These are phyloP conservation scores for Eutrema salsugineum DNA, from an alignment of 441 rosid genomes.

Conservation along the genomic window DNA sequence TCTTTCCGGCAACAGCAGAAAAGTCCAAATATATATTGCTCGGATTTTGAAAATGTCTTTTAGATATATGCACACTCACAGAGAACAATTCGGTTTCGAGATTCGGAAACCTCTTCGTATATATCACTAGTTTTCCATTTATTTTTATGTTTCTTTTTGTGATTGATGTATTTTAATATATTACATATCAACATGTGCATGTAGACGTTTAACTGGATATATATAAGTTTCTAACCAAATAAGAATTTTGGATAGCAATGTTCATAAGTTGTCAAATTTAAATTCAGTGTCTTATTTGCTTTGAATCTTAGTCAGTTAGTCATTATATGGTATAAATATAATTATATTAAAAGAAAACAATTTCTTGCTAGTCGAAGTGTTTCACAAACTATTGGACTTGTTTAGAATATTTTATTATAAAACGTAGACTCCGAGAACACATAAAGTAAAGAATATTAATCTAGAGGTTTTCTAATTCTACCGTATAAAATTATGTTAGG, in stretches of 20 bases:
- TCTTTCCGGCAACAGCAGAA: slow-evolving; percentile 21
- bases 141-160: neutral
- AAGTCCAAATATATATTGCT: slow-evolving; percentile 13
- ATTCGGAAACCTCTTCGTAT: neutral
- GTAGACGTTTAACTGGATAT: neutral
- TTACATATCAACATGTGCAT: neutral
- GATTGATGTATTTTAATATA: neutral
- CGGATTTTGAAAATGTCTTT: slow-evolving; percentile 25
- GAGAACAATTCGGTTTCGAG: slow-evolving; percentile 28
- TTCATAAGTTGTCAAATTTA: neutral
- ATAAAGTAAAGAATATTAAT: neutral
- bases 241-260: neutral
- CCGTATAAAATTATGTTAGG: neutral
- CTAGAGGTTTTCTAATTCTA: neutral
- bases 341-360: neutral
- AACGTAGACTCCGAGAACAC: neutral
- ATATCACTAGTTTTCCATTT: neutral
- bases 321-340: neutral
- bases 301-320: neutral
- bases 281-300: neutral
- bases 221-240: neutral
- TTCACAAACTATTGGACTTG: neutral
- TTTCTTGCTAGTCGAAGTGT: neutral
- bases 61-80: slow-evolving; percentile 20
- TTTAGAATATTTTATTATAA: neutral